Base-by-base conservation (phyloP, 352 stramenopile species). In the Globisporangium perplexum region DNA sequence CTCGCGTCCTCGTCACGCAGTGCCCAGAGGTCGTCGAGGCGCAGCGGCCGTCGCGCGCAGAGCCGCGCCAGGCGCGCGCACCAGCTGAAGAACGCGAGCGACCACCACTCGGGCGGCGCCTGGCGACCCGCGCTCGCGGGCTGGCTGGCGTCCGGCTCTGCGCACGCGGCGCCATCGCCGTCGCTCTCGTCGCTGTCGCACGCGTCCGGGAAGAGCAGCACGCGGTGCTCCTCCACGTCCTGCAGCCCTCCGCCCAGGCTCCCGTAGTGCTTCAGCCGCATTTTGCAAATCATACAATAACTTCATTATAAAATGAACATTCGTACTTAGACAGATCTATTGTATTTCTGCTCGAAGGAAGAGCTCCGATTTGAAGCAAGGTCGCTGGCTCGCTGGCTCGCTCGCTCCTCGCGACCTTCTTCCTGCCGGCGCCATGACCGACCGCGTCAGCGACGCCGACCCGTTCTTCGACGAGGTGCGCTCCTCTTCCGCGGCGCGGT, bases 391-490 rank as follows among this genome's bases (percentile, higher is more conserved):
- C n/a, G n/a, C n/a, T n/a, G n/a, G n/a, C n/a, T n/a, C n/a, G n/a
- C n/a, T n/a, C n/a, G n/a, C n/a, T n/a, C n/a, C n/a, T n/a, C n/a
- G n/a, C n/a, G n/a, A n/a, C n/a, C n/a, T n/a, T n/a, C n/a, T n/a
- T n/a, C n/a, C n/a, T n/a, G n/a, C n/a, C 12, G 7, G 12, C 33
- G 11, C 31, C 10, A 39, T 39, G 33, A n/a, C n/a, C n/a, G n/a
- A n/a, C n/a, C n/a, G n/a, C n/a, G n/a, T n/a, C n/a, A n/a, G 33
- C 35, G 71, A 70, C 63, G 57, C 59, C 47, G 70, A 80, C 42
- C 70, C 70, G 65, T 80, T 80, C 65, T 80, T 80, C 53, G 68
- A 65, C 45, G 70, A 80, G 62, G 70, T 69, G 46, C 24, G 41
- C 30, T 12, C 8, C 5, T 41, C 7, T n/a, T n/a, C n/a, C n/a